Base-by-base conservation (phyloP, 2,329 filamentous ascomycete genomes). In the Fusarium protoensiforme region DNA sequence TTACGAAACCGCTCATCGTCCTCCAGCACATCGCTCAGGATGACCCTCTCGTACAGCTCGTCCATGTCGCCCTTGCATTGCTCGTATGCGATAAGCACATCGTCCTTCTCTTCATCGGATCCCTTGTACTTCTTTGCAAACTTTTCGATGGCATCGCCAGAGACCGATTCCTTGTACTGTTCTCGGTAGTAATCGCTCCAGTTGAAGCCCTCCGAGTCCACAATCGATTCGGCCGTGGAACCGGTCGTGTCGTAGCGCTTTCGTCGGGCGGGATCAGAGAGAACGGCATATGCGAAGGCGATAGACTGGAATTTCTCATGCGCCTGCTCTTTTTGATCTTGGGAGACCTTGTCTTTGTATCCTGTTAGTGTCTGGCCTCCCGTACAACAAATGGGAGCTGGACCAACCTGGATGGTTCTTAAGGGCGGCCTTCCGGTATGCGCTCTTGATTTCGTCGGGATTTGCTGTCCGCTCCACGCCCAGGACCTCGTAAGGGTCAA, bases 221-320 rank as follows among this genome's bases (percentile, higher is more conserved):
- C 88, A 24, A 97, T 89, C 10, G 91, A 92, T 80, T 98, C 95
- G 13, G 93, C 91, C 0, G 95, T 98, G 64, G 93, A 96, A 63
- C 96, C 96, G 0, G 96, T 98, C 61, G 89, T 87, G 80, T 99
- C 96, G 85, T 98, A 99, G 67, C 94, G 93, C 76, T 91, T 91
- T 75, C 96, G 93, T 61, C 96, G 91, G 22, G 88, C 87, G 24
- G 92, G 87, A 76, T 98, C 94, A 35, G 94, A 98, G 38, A 99
- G 93, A 58, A 99, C 90, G 36, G 95, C 96, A 80, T 98, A 98
- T 61, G 96, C 96, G 78, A 98, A 96, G 27, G 96, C 96, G 76
- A 99, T 91, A 76, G 93, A 88, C 83, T 99, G 96, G 82, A 99
- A 99, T 62, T 89, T 92, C 69, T 88, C 87, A 77, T 98, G 92